A percentile compares a stretch with the other conserved stretches of the same genome.
Conservation (phyloP, 768 basidiomycete species). For the Multifurca ochricompacta region DNA sequence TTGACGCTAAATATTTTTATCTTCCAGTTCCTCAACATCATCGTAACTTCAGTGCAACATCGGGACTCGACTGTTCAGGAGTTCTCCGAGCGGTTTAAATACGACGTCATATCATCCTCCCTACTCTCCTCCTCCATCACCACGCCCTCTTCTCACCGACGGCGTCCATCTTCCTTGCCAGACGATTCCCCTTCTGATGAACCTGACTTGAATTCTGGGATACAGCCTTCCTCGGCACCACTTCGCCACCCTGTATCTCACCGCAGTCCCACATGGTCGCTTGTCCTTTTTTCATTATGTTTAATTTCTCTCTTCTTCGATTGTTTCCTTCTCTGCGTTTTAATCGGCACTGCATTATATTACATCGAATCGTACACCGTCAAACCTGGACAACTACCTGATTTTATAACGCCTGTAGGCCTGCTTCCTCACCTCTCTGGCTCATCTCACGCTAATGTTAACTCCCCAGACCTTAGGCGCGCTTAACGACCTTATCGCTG, state of each 20-base stretch:
- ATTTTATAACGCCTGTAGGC: slow-evolving; percentile 13
- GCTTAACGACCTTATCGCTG: slow-evolving; percentile 57
- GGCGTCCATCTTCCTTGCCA: slow-evolving; percentile 8
- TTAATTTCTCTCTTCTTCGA: slow-evolving; percentile 14
- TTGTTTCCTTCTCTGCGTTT: slow-evolving; percentile 8
- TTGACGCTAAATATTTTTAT: slow-evolving; percentile 2
- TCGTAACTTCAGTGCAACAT: slow-evolving; percentile 9
- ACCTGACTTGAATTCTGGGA: neutral
- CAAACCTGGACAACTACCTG: neutral
- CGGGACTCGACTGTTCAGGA: slow-evolving; percentile 7
- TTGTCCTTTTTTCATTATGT: slow-evolving; percentile 9
- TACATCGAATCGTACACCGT: slow-evolving; percentile 2
- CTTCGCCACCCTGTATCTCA: neutral
- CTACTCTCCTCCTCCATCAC: slow-evolving; percentile 19
- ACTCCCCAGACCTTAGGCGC: slow-evolving; percentile 54
- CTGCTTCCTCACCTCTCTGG: neutral
- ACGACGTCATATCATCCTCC: slow-evolving; percentile 21
- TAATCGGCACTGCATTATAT: slow-evolving; percentile 12
- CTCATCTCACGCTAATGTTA: neutral
- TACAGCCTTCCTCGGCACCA: neutral
- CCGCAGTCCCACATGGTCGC: neutral
- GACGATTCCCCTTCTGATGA: neutral
- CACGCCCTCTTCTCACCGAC: slow-evolving; percentile 6
- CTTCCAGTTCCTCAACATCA: slow-evolving; percentile 12
- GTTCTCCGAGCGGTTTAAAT: slow-evolving; percentile 21